Conservation (phyloP, 2,329 filamentous ascomycete genomes). For the Claviceps sp. region DNA sequence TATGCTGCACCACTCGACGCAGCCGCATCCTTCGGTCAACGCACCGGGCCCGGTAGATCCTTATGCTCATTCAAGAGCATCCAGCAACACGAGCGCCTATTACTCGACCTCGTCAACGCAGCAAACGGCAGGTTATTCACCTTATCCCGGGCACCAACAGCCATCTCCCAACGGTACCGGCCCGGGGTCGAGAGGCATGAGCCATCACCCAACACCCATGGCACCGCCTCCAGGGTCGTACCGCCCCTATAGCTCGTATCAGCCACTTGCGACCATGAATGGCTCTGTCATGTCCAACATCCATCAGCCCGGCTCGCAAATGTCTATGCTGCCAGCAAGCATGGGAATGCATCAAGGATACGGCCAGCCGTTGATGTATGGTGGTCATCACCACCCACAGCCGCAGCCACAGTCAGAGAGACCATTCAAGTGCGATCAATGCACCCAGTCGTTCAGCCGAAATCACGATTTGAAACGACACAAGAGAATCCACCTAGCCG, state of each 20-base stretch:
- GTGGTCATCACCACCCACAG: constrained; percentile 34
- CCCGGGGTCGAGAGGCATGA: constrained; percentile 25
- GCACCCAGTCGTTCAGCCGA: constrained; percentile 84
- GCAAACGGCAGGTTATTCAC: constrained; percentile 31
- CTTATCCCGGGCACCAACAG: constrained; percentile 28
- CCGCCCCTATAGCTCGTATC: constrained; percentile 27
- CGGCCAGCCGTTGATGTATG: constrained; percentile 49
- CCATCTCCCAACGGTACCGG: constrained; percentile 32
- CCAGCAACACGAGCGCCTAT: constrained; percentile 43
- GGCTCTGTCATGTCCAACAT: constrained; percentile 68
- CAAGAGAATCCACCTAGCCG: constrained; percentile 84
- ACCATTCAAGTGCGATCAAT: constrained; percentile 89
- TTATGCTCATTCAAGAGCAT: constrained; percentile 36
- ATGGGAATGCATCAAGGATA: constrained; percentile 42
- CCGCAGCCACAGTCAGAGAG: constrained; percentile 51
- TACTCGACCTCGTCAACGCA: constrained; percentile 40
- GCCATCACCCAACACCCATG: constrained; percentile 18
- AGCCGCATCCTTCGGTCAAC: constrained; percentile 35
- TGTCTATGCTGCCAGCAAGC: constrained; percentile 50
- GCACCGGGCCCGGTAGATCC: constrained; percentile 44
- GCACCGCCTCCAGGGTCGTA: constrained; percentile 38
- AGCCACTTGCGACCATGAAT: constrained; percentile 47
- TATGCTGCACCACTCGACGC: constrained; percentile 20
- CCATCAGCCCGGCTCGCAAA: constrained; percentile 56
- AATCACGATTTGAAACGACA: constrained; percentile 96